Evolutionary conservation across 2,329 filamentous ascomycete genomes (phyloP).

Genomic region (Trichoderma koningii): DNA sequence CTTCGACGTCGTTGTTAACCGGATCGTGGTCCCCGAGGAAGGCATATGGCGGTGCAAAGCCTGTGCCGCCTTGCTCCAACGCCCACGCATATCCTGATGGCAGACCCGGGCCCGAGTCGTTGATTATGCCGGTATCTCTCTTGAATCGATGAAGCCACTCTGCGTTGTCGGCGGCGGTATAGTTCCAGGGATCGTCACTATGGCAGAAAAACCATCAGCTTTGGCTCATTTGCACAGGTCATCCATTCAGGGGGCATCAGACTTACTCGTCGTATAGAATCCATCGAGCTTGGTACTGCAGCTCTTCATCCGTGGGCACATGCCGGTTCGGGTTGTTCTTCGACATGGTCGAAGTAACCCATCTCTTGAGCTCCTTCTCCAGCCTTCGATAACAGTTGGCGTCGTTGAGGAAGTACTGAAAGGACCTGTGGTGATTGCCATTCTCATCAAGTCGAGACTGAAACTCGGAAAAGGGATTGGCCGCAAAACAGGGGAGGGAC

Average conservation of each 20-base stretch:
- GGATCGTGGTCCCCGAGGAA: slow-evolving; percentile 46
- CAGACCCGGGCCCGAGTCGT: slow-evolving; percentile 55
- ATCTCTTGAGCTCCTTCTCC: slow-evolving; percentile 56
- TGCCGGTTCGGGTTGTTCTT: slow-evolving; percentile 62
- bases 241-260: too few relatives aligned
- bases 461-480: slow-evolving; percentile 19
- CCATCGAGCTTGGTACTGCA: slow-evolving; percentile 66
- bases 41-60: slow-evolving; percentile 58
- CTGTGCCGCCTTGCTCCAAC: slow-evolving; percentile 52
- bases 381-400: slow-evolving; percentile 62
- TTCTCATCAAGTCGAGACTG: slow-evolving; percentile 7
- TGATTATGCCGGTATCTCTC: slow-evolving; percentile 55
- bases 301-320: slow-evolving; percentile 60
- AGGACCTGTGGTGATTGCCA: slow-evolving; percentile 29
- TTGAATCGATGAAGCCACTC: slow-evolving; percentile 67
- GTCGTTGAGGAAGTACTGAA: slow-evolving; percentile 57
- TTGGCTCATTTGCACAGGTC: background rate
- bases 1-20: slow-evolving; percentile 40
- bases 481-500: background rate
- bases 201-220: background rate
- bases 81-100: slow-evolving; percentile 48
- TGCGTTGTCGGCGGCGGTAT: slow-evolving; percentile 44
- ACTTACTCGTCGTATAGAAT: slow-evolving; percentile 63
- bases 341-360: slow-evolving; percentile 56
- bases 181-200: slow-evolving; percentile 41